Evolutionary conservation across 441 rosid genomes (phyloP).

Genomic region (Arabidopsis lyrata): DNA sequence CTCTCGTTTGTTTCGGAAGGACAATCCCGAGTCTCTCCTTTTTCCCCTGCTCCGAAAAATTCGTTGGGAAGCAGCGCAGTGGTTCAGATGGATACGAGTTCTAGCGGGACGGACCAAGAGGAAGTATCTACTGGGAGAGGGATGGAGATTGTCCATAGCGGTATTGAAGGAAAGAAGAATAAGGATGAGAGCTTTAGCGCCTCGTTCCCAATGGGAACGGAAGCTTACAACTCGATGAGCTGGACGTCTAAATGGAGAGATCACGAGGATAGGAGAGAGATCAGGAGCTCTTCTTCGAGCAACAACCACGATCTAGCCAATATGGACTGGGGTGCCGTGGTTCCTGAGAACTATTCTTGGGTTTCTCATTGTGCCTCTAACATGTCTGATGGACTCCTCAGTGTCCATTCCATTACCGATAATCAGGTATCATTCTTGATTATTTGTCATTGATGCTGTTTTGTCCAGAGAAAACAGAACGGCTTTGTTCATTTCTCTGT

Average conservation of each 20-base stretch:
- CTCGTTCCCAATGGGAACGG: conserved; percentile 46
- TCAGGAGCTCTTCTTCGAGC: conserved; percentile 50
- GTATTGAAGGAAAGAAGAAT: conserved; percentile 45
- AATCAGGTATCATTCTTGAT: conserved; percentile 54
- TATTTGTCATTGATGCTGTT: not conserved
- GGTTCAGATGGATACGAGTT: conserved; percentile 43
- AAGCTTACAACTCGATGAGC: conserved; percentile 48
- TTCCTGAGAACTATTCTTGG: conserved; percentile 56
- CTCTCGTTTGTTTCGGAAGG: conserved; percentile 42
- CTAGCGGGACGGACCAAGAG: conserved; percentile 26
- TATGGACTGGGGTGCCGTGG: conserved; percentile 52
- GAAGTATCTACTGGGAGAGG: conserved; percentile 33
- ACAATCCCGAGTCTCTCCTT: conserved; percentile 38
- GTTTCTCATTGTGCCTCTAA: conserved; percentile 62
- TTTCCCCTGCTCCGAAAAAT: conserved; percentile 11
- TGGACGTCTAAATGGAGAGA: conserved; percentile 51
- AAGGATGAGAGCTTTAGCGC: conserved; percentile 44
- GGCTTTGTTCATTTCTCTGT: not conserved
- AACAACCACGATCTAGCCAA: conserved; percentile 48
- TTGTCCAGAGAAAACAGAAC: not conserved
- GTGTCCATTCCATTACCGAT: conserved; percentile 51
- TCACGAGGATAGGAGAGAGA: conserved; percentile 50
- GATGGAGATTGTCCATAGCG: conserved; percentile 35
- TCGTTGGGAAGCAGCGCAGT: conserved; percentile 1
- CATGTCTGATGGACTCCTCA: conserved; percentile 55